Conservation (phyloP, 108 stramenopile species). For the Skeletonema marinoi region DNA sequence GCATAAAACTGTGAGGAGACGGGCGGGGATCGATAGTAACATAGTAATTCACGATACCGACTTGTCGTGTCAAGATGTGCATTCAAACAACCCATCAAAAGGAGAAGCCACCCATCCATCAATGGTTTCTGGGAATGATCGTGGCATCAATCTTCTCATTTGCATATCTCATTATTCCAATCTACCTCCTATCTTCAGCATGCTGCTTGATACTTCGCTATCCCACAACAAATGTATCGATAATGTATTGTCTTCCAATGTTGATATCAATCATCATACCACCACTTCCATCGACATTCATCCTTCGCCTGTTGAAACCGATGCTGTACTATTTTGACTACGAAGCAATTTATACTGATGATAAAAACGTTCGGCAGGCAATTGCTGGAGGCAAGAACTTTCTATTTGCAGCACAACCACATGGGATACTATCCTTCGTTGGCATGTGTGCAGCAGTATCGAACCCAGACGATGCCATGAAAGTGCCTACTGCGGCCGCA, state of each 20-base stretch:
- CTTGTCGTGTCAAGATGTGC: too few species aligned
- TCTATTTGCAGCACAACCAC: conserved; percentile 59
- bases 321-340: conserved; percentile 76
- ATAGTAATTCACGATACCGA: too few species aligned
- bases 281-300: conserved; percentile 24
- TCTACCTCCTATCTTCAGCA: conserved; percentile 52
- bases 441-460: conserved; percentile 42
- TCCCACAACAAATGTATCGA: conserved; percentile 22
- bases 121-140: conserved; percentile 53
- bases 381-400: conserved; percentile 28
- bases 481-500: conserved; percentile 54
- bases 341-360: conserved; percentile 56
- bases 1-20: too few species aligned
- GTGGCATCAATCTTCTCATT: conserved; percentile 56
- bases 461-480: conserved; percentile 11
- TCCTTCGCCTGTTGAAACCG: conserved; percentile 26
- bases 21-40: too few species aligned
- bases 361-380: conserved; percentile 27
- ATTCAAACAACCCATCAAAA: too few species aligned
- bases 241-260: conserved; percentile 37
- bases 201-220: conserved; percentile 23
- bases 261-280: conserved; percentile 33
- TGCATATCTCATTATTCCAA: conserved; percentile 64
- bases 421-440: conserved; percentile 54
- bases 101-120: not conserved